phyloP scores from a whole-genome alignment of 768 basidiomycete species.

The Coprinopsis sp. region DNA sequence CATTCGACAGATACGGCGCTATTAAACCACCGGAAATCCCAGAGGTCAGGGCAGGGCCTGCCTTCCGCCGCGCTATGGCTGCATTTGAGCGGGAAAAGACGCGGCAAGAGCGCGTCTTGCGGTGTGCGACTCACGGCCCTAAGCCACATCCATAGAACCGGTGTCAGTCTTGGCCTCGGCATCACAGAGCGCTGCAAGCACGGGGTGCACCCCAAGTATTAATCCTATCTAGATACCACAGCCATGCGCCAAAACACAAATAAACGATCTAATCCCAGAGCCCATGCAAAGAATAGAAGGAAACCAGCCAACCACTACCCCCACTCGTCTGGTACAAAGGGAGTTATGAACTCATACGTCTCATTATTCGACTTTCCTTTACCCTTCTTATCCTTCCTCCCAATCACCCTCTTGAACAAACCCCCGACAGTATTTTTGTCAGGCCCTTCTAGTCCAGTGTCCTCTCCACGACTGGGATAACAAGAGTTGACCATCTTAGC shows the following conservation, averaged over 20 bases:
- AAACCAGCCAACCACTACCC: constrained; percentile 39
- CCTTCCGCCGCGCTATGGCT: constrained; percentile 29
- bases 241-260: too few species aligned
- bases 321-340: constrained; percentile 75
- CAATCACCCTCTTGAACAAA: constrained; percentile 59
- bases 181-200: too few species aligned
- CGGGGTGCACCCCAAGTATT: too few species aligned
- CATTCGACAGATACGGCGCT: constrained; percentile 41
- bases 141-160: too few species aligned
- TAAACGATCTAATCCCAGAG: too few species aligned
- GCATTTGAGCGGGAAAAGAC: constrained; percentile 35
- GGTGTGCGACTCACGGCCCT: too few species aligned
- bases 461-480: constrained; percentile 47
- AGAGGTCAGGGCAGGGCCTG: constrained; percentile 15
- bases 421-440: constrained; percentile 44
- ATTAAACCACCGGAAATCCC: constrained; percentile 13
- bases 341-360: constrained; percentile 77
- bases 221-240: too few species aligned
- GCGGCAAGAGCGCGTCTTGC: constrained; percentile 37
- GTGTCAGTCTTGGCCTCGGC: too few species aligned
- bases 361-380: constrained; percentile 70
- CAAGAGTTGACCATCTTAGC: constrained; percentile 65
- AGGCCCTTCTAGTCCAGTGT: constrained; percentile 22
- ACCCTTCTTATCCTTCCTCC: constrained; percentile 39
- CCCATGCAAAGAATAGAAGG: too few species aligned